Evolutionary conservation across 805 yeast genomes (phyloP), one percentile per base, ranked within the genome.

Genomic region (Metschnikowia matae): DNA sequence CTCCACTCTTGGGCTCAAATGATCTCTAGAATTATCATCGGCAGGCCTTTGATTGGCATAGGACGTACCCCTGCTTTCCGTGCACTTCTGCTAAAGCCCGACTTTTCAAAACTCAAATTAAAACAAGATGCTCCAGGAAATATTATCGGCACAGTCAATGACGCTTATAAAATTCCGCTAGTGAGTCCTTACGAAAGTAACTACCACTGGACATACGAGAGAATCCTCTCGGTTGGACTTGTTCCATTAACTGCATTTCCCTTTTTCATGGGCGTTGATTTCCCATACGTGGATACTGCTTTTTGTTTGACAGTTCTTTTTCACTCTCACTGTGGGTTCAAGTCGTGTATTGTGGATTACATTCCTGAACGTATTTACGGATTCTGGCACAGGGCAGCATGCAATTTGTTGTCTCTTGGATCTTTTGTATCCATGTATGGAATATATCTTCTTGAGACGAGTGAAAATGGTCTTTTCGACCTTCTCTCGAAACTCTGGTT

Each of bases 181-280:
- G 66, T 83, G 4, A 75, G 80, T 62, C 80, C 76, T 56, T 63
- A 75, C 46, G 91, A 89, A 62, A 97, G 98, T 44, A 87, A 95
- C 21, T 79, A 82, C 66, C 98, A 91, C 74, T 92, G 99, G 99
- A 74, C 87, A n/a, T 83, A 84, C 60, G 99, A 92, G 75, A 81
- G 88, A 59, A 62, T 81, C 4, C 71, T 89, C 34, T 77, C 95
- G 3, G 66, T 85, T 15, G 81, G 84, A 10, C 73, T 91, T 66
- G 78, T 89, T 21, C 99, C 99, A 32, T 72, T 92, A 53, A 77
- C 83, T 29, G 78, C 85, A 37, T 71, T 84, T 20, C 96, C 98
- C 20, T 80, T 90, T 57, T 79, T 85, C 36, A 77, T 85, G 43
- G 97, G 96, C 29, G 80, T 85, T 14, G 79, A 80, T 21, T 69